Evolutionary conservation across 2,329 filamentous ascomycete species (phyloP).

Genomic region (Aspergillus niger): DNA sequence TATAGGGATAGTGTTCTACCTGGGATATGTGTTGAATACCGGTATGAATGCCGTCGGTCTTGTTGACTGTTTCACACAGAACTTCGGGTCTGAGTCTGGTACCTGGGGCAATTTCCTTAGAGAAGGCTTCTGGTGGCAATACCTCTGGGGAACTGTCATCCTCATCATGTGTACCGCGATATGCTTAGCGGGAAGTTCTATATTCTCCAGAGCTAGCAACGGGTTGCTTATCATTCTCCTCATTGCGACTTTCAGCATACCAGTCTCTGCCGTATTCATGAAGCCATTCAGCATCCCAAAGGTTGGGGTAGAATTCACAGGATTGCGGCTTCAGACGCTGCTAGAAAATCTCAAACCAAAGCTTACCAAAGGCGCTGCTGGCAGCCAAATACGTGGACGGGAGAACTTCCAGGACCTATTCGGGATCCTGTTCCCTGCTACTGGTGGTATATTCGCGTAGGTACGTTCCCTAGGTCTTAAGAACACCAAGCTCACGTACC

Average conservation of each 20-base stretch:
- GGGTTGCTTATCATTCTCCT: conserved; percentile 70
- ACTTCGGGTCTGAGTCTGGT: conserved; percentile 63
- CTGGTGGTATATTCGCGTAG: conserved; percentile 61
- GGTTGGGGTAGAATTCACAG: conserved; percentile 74
- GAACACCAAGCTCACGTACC: conserved; percentile 55
- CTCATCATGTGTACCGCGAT: conserved; percentile 71
- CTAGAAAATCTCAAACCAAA: conserved; percentile 71
- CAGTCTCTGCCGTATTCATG: conserved; percentile 70
- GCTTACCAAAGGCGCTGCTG: conserved; percentile 63
- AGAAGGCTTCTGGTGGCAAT: conserved; percentile 74
- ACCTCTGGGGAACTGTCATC: conserved; percentile 72
- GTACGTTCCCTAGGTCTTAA: conserved; percentile 33
- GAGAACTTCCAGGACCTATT: conserved; percentile 80
- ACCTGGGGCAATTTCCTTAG: conserved; percentile 63
- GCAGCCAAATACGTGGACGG: conserved; percentile 62
- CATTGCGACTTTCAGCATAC: conserved; percentile 77
- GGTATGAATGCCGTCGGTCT: conserved; percentile 85
- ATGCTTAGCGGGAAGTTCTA: conserved; percentile 75
- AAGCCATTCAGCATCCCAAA: conserved; percentile 66
- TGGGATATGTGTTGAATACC: conserved; percentile 87
- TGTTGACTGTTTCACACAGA: conserved; percentile 77
- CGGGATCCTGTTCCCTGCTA: conserved; percentile 79
- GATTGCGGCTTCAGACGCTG: conserved; percentile 70
- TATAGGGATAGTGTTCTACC: conserved; percentile 83
- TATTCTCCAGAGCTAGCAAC: conserved; percentile 80